phyloP scores from a whole-genome alignment of 306 rosid species.

The Mucuna pruriens region DNA sequence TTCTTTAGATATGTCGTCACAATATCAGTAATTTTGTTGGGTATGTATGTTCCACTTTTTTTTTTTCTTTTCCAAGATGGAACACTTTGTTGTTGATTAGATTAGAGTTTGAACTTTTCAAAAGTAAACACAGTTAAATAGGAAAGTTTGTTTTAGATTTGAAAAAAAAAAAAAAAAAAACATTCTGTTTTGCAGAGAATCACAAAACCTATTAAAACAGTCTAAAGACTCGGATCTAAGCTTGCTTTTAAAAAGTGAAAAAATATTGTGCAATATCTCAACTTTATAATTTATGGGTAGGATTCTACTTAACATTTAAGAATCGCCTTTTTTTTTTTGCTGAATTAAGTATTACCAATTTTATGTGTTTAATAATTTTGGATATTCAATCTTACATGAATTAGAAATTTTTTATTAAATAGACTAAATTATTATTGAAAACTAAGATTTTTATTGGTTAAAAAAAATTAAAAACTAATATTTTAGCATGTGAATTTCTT shows the following conservation, averaged over 20 bases:
- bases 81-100: constrained; percentile 8
- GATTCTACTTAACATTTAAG: not conserved
- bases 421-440: no score
- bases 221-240: constrained; percentile 43
- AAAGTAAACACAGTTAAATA: constrained; percentile 36
- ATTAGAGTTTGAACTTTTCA: constrained; percentile 72
- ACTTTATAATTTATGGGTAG: not conserved
- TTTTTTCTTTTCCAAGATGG: no score
- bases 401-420: no score
- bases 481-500: no score
- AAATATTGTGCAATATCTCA: not conserved
- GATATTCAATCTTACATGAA: not conserved
- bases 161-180: no score
- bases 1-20: not conserved
- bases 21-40: not conserved
- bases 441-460: no score
- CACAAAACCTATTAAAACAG: not conserved
- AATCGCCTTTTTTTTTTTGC: no score
- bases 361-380: not conserved
- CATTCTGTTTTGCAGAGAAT: constrained; percentile 17
- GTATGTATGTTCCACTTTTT: constrained; percentile 7
- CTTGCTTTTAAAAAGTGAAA: not conserved
- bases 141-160: constrained; percentile 54
- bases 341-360: no score
- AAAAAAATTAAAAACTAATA: no score